Base-by-base conservation (phyloP, 106 monocot genomes). In the Narthecium ossifragum region DNA sequence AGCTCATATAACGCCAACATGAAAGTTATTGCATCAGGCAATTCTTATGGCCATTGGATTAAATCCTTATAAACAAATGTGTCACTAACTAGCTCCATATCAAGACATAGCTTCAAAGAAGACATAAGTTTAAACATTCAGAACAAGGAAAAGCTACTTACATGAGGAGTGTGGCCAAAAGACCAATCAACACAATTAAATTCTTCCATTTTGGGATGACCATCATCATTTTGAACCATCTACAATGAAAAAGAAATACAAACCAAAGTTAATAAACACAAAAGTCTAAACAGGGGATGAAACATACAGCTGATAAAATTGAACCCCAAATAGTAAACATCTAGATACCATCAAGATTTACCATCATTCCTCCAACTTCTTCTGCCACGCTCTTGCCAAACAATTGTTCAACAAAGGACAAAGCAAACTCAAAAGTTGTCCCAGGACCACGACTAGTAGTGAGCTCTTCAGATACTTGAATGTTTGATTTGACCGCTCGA, bases 391-490 rank as follows among this genome's bases (percentile, higher is more conserved):
- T 25, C 45, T 67, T 59, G 39, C 89, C 89, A 86, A 86, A 94
- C 24, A 94, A 74, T 31, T 94, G 94, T 49, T 90, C 60, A 53
- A 86, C 80, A 68, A 94, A 90, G 65, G 89, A 80, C 23, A 94
- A 46, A 53, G 80, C 94, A 80, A 94, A 94, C 50, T 86, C 78
- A 75, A 85, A 80, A 9, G 89, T 31, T 34, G 94, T 94, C 13
- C 85, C 94, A 70, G 94, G 89, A 43, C 94, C 94, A 61, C 94
- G 82, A 63, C 94, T 94, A 11, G 94, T 94, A 7, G 85, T 94
- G 53, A 94, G 85, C 68, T 74, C 85, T 24, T 82, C 94, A 46
- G 94, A 94, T 23, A 94, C 86, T 64, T 94, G 89, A 53, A 86
- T 76, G 30, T 78, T 80, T 59, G 85, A 75, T 59, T 86, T 75